Evolutionary conservation across 768 basidiomycete genomes (phyloP), one percentile per base, ranked within the genome.

Genomic region (Podaxis sp.): DNA sequence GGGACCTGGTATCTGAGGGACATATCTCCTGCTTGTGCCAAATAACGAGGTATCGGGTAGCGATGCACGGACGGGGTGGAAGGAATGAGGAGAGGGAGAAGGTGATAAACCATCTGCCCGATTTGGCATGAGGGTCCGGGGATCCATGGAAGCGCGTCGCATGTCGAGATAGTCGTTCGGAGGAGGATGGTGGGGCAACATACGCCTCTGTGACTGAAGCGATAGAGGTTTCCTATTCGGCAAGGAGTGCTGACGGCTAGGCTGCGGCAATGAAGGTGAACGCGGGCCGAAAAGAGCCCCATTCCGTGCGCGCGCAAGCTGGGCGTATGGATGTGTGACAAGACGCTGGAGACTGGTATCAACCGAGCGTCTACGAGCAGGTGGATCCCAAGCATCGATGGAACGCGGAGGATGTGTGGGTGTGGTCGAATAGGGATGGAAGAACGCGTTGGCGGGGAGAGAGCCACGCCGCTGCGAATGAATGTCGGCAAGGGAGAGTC

Each of bases 231-330:
- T 50, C 37, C 22, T 53, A 8, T 50, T 15, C 7, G 59, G 40
- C 29, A 57, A 33, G 9, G 57, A 57, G 17, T 46, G 46, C 51
- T 75, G 77, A 61, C 61, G 66, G 37, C 43, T 53, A 61, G 19
- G 47, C 53, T 46, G 65, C 40, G 55, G 70, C 71, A 22, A 74
- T 70, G 47, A 67, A 65, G 22, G 73, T 68, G 50, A 68, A 41
- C 77, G 77, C 40, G 76, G 68, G 17, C 78, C 81, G 61, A 73
- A 77, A 15, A 80, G 67, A 37, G 74, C 78, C 59, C 71, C 77
- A 68, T 87, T 84, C 72, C 84, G 82, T 2, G 84, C 81, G 46
- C 82, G 75, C 49, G 82, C 83, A 25, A 82, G 72, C 56, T 68
- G 70, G 19, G 85, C 83, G 63, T 78, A 84, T 0, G 82, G 82